phyloP scores from a whole-genome alignment of 1,139 yeast genomes.

The Hemisphaericaspora lyxosophila region DNA sequence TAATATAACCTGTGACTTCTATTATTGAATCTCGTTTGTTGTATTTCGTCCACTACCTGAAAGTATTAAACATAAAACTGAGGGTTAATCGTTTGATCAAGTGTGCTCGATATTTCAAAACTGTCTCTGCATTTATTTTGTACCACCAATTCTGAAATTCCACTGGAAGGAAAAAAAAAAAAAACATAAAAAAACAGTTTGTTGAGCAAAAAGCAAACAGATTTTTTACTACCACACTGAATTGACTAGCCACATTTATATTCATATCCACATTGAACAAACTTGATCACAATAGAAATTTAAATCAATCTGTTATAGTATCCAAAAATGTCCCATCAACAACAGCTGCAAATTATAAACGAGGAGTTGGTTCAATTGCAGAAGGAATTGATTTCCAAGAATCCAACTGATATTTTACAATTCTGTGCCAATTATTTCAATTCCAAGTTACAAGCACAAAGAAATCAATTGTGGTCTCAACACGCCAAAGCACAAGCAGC shows the following conservation, averaged over 20 bases:
- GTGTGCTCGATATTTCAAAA: no score
- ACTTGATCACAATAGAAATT: no score
- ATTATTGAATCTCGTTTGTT: no score
- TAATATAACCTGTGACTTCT: background rate
- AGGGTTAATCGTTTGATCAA: no score
- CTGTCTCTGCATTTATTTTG: no score
- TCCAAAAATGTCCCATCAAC: constrained; percentile 7
- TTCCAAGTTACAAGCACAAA: constrained; percentile 58
- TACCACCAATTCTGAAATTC: background rate
- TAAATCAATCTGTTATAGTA: background rate
- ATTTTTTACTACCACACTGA: no score
- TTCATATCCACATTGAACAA: no score
- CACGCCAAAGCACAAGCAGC: constrained; percentile 52
- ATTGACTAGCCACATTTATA: no score
- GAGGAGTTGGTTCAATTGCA: constrained; percentile 64
- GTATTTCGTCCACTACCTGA: no score
- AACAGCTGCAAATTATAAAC: constrained; percentile 18
- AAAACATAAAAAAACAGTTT: constrained; percentile 1
- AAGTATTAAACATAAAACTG: no score
- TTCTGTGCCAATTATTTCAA: constrained; percentile 75
- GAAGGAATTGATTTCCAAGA: constrained; percentile 57
- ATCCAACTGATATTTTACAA: constrained; percentile 69
- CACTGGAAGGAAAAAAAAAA: constrained; percentile 1
- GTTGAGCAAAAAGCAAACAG: background rate
- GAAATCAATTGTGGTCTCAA: constrained; percentile 54